Evolutionary conservation across 1,284 basidiomycete species (phyloP), one percentile per base, ranked within the genome.

Genomic region (Sporisorium exsertum): DNA sequence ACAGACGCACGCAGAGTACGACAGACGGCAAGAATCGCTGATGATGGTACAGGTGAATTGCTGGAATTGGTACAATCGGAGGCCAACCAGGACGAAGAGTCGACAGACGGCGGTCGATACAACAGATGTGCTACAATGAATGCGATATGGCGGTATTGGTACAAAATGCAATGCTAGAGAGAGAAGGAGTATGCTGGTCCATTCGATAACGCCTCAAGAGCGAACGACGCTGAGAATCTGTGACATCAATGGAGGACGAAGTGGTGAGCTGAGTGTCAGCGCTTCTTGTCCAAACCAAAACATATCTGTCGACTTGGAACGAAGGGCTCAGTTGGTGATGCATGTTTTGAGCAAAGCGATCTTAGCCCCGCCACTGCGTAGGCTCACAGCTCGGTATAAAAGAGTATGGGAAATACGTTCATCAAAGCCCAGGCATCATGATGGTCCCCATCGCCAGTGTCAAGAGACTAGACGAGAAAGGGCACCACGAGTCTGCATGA

Each of bases 281-380:
- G 27, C 46, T 50, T 40, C 45, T 49, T 58, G 46, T 26, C 9
- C 33, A 15, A 20, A 18, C 32, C 15, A 52, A 20, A 24, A 22
- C 16, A 18, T 16, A 40, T 32, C 12, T 33, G 37, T 47, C 27
- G 12, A 35, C 46, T n/a, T 24, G 32, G 22, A 29, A 16, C 6
- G 20, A 61, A 60, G 53, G 73, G 73, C 73, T 76, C 73, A 76
- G 73, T 76, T 76, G 73, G 73, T 76, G 73, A 76, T 76, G 73
- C 73, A 76, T 76, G 73, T 72, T 72, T 64, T 68, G 73, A 76
- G 73, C 73, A 68, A 63, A 63, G 64, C 52, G 72, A 76, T 76
- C 73, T 71, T 26, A 55, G 73, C 73, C 73, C 73, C 62, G 73
- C 73, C 73, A 76, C 68, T 76, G 73, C 73, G 69, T 57, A 65